These are phyloP conservation scores for Acanthamoeba healyi DNA, from an alignment of 208 protist genomes.

Conservation along the genomic window DNA sequence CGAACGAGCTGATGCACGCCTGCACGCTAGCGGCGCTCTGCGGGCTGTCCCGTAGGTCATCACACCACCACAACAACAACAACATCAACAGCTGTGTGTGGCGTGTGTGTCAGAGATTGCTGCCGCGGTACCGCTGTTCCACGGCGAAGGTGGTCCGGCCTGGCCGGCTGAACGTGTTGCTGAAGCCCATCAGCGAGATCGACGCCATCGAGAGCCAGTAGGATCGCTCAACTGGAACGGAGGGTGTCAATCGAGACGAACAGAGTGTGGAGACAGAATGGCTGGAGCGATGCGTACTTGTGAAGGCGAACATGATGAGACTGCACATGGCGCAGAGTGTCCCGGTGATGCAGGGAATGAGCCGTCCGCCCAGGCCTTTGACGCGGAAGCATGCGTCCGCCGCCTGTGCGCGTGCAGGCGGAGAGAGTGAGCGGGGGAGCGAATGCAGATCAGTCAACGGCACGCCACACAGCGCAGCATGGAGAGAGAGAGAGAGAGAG, in stretches of 20 bases:
- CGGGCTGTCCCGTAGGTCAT: not conserved
- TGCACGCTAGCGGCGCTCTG: conserved; percentile 21
- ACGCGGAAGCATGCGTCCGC: not conserved
- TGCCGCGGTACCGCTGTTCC: conserved; percentile 19
- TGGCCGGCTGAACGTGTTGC: not conserved
- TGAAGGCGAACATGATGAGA: conserved; percentile 13
- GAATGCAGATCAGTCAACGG: too few species aligned
- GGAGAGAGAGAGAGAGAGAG: not conserved
- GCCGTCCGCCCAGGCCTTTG: conserved; percentile 38
- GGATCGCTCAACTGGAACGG: not conserved
- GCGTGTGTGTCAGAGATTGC: too few species aligned
- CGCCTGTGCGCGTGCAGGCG: not conserved
- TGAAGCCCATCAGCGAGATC: conserved; percentile 23
- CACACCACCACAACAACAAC: not conserved
- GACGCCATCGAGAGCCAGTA: conserved; percentile 40
- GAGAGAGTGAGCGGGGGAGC: not conserved
- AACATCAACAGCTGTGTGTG: too few species aligned
- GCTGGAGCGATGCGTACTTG: not conserved
- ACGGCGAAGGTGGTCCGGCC: conserved; percentile 49
- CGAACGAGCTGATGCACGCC: conserved; percentile 53
- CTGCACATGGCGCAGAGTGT: not conserved
- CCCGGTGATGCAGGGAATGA: not conserved
- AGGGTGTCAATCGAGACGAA: not conserved
- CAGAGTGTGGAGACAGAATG: not conserved
- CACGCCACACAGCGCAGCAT: not conserved